Evolutionary conservation across 2,329 filamentous ascomycete species (phyloP).

Genomic region (Cercospora sp.): DNA sequence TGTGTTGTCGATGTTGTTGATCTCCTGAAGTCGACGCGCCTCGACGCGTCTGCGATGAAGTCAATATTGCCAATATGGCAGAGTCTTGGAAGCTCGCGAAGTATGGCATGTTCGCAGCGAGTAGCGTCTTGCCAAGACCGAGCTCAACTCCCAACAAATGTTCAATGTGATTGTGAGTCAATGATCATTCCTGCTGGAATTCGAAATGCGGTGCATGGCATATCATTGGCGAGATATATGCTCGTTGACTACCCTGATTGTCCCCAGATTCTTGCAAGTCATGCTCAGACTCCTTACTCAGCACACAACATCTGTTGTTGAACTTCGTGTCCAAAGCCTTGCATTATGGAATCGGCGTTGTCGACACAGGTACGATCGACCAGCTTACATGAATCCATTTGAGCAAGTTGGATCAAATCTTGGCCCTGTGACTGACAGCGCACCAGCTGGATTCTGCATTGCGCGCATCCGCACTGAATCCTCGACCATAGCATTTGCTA

Average conservation of each 20-base stretch:
- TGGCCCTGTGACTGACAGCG: not conserved
- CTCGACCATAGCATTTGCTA: not conserved
- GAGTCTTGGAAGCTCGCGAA: not conserved
- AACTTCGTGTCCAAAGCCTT: not conserved
- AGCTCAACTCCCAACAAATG: not conserved
- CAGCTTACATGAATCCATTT: not conserved
- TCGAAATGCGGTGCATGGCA: too few relatives aligned
- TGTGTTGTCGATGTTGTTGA: constrained; percentile 42
- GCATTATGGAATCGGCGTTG: not conserved
- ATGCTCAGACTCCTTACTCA: not conserved
- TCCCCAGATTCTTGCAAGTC: not conserved
- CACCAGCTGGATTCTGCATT: not conserved
- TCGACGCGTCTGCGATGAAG: not conserved
- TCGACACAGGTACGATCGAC: not conserved
- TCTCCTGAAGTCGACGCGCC: not conserved
- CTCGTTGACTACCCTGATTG: not conserved
- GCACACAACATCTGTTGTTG: not conserved
- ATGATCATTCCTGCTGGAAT: too few relatives aligned
- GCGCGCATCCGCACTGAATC: not conserved
- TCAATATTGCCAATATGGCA: not conserved
- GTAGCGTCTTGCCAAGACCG: not conserved
- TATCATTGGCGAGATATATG: too few relatives aligned
- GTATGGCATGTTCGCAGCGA: not conserved
- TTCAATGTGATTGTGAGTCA: not conserved
- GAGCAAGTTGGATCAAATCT: not conserved